These are phyloP conservation scores for Stachybotrys echinatus DNA, from an alignment of 2,329 filamentous ascomycete genomes.

Conservation along the genomic window DNA sequence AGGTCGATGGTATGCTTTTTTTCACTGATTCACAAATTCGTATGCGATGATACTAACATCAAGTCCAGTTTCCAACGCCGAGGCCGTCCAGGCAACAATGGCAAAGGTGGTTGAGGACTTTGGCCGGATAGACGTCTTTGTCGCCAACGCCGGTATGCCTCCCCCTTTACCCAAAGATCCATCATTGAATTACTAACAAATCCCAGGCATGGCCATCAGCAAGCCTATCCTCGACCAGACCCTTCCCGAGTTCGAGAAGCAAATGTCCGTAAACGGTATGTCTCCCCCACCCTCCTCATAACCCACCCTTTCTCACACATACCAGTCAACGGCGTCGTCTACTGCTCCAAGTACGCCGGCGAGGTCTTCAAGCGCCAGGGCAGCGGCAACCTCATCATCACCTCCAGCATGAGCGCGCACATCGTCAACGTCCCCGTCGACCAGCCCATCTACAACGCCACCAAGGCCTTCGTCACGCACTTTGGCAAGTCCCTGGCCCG, in stretches of 20 bases:
- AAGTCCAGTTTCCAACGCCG: slow-evolving; percentile 31
- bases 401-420: slow-evolving; percentile 41
- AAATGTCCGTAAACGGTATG: slow-evolving; percentile 50
- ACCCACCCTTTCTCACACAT: not conserved
- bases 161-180: not conserved
- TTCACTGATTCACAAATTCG: too few species aligned
- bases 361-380: slow-evolving; percentile 36
- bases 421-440: slow-evolving; percentile 45
- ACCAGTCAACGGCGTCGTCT: slow-evolving; percentile 39
- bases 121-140: slow-evolving; percentile 34
- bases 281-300: not conserved
- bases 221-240: slow-evolving; percentile 51
- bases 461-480: slow-evolving; percentile 49
- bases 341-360: slow-evolving; percentile 36
- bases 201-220: slow-evolving; percentile 30
- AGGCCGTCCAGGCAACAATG: slow-evolving; percentile 25
- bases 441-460: slow-evolving; percentile 50
- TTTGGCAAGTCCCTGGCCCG: slow-evolving; percentile 48
- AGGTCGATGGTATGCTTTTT: slow-evolving; percentile 34
- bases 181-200: too few species aligned
- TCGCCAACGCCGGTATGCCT: slow-evolving; percentile 37
- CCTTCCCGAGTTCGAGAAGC: slow-evolving; percentile 41
- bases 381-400: slow-evolving; percentile 45
- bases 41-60: not conserved
- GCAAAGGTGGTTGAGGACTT: slow-evolving; percentile 30